Conservation (phyloP, 2,329 filamentous ascomycete species). For the Parasarocladium wereldwijsianum region DNA sequence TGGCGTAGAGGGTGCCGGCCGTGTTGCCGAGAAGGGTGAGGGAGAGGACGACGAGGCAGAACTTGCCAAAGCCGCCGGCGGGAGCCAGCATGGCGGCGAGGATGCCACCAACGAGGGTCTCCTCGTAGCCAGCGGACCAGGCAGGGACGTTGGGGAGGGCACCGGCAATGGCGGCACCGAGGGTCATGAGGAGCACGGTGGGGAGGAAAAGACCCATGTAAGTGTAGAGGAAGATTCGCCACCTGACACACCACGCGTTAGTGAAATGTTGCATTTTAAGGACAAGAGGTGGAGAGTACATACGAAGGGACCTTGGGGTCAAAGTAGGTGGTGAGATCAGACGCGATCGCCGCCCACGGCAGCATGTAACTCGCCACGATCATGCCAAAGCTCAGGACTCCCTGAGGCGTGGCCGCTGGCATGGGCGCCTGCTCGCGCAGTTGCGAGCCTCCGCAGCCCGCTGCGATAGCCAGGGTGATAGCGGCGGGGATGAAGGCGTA, state of each 20-base stretch:
- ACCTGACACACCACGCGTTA: slow-evolving; percentile 10
- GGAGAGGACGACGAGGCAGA: slow-evolving; percentile 43
- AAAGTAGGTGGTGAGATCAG: slow-evolving; percentile 47
- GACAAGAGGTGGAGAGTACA: slow-evolving; percentile 10
- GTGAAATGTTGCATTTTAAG: background rate
- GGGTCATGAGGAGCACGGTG: slow-evolving; percentile 43
- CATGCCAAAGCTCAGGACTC: slow-evolving; percentile 41
- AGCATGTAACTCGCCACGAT: slow-evolving; percentile 50
- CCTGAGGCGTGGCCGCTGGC: slow-evolving; percentile 23
- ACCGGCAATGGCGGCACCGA: slow-evolving; percentile 50
- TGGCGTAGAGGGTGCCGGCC: slow-evolving; percentile 43
- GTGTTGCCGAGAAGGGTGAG: slow-evolving; percentile 45
- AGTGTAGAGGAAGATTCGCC: slow-evolving; percentile 37
- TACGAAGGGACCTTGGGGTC: slow-evolving; percentile 37
- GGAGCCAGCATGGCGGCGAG: slow-evolving; percentile 43
- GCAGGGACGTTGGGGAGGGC: slow-evolving; percentile 36
- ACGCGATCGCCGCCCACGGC: slow-evolving; percentile 43
- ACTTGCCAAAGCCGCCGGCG: slow-evolving; percentile 45
- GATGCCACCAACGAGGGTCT: slow-evolving; percentile 40
- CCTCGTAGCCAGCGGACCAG: slow-evolving; percentile 39
- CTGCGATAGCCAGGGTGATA: slow-evolving; percentile 37
- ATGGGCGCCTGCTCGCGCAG: slow-evolving; percentile 31
- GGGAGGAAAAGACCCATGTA: slow-evolving; percentile 40
- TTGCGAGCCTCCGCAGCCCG: slow-evolving; percentile 35
- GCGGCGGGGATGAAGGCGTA: slow-evolving; percentile 42